Evolutionary conservation across 139 green algal species (phyloP).

Genomic region (Chlamydomonas sp.): DNA sequence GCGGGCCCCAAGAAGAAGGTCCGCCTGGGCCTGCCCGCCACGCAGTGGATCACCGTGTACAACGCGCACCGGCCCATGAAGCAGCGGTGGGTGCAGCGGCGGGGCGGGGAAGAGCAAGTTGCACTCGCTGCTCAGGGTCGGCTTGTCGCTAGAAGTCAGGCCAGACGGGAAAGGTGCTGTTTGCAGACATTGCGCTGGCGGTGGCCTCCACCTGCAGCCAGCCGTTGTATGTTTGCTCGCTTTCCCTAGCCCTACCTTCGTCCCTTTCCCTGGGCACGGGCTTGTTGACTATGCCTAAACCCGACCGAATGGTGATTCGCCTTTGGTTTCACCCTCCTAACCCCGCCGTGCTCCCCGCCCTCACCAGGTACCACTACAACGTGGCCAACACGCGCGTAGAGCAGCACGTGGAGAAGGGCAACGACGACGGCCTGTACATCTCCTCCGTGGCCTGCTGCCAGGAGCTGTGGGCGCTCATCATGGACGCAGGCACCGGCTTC

Average conservation of each 20-base stretch:
- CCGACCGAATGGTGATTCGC: not conserved
- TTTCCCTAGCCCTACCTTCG: too few species aligned
- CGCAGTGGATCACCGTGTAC: constrained; percentile 99
- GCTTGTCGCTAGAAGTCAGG: too few species aligned
- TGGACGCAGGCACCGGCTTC: constrained; percentile 91
- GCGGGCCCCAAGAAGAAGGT: constrained; percentile 94
- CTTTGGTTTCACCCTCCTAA: too few species aligned
- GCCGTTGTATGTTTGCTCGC: too few species aligned
- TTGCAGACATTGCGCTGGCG: too few species aligned
- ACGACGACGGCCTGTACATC: constrained; percentile 98
- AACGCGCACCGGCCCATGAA: constrained; percentile 99
- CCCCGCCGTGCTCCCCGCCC: not conserved
- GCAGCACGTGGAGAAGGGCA: constrained; percentile 86
- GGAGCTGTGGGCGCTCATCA: constrained; percentile 95
- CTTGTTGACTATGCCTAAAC: too few species aligned
- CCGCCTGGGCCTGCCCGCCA: constrained; percentile 93
- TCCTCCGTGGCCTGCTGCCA: constrained; percentile 94
- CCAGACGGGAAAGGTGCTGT: too few species aligned
- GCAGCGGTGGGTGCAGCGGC: constrained; percentile 76
- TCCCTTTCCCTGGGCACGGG: too few species aligned
- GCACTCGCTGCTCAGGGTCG: too few species aligned
- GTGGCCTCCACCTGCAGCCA: too few species aligned
- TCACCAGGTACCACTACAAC: constrained; percentile 98
- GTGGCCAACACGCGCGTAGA: constrained; percentile 94
- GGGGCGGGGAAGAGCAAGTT: too few species aligned